phyloP scores from a whole-genome alignment of 2,329 filamentous ascomycete genomes.

The Claviceps digitariae region DNA sequence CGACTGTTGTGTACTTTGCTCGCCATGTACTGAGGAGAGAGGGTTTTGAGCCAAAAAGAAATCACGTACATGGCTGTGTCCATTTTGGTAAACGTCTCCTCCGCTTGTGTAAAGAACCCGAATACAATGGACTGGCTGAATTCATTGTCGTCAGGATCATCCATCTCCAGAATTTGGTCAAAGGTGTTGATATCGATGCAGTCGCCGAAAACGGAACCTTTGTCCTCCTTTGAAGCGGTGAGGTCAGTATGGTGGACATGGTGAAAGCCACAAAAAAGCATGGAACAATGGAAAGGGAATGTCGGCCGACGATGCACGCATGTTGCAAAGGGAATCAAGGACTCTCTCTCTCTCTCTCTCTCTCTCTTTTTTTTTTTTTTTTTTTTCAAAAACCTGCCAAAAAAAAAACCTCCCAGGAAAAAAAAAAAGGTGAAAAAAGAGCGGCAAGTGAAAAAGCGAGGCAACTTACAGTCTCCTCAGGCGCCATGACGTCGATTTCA shows the following conservation, averaged over 20 bases:
- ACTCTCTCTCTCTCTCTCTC: no score
- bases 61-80: constrained; percentile 67
- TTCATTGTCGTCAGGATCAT: constrained; percentile 74
- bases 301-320: background rate
- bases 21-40: no score
- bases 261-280: background rate
- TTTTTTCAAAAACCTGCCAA: no score
- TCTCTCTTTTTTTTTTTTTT: no score
- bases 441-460: no score
- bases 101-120: constrained; percentile 86
- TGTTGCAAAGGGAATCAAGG: no score
- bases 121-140: constrained; percentile 83
- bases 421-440: background rate
- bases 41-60: no score
- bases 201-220: constrained; percentile 42
- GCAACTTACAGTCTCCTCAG: constrained; percentile 20
- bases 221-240: background rate
- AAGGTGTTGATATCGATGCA: constrained; percentile 72
- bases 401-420: background rate
- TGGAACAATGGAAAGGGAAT: background rate
- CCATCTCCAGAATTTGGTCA: constrained; percentile 95
- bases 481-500: constrained; percentile 14
- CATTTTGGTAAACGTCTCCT: constrained; percentile 77
- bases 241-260: constrained; percentile 10
- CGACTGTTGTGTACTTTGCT: no score